Percentiles rank a stretch among this genome's conserved stretches.
These are phyloP conservation scores for Serendipita sp. DNA, from an alignment of 768 basidiomycete genomes.

Conservation along the genomic window DNA sequence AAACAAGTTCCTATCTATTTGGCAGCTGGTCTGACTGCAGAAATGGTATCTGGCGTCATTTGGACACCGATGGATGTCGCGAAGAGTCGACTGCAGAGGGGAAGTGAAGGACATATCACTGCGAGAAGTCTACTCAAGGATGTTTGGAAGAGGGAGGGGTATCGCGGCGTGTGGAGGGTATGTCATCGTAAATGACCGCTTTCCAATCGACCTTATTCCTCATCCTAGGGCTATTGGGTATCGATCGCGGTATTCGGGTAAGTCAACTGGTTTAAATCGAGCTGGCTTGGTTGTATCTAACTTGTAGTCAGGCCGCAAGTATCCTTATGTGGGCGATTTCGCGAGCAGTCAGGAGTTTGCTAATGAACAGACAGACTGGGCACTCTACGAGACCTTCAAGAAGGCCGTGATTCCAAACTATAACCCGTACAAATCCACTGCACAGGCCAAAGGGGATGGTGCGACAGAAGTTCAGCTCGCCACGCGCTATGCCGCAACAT, in stretches of 20 bases:
- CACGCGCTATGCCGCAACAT: not conserved
- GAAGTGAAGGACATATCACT: not conserved
- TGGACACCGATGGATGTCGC: not conserved
- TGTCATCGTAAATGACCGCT: not conserved
- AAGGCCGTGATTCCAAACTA: not conserved
- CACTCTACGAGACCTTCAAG: not conserved
- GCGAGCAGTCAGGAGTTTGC: no score
- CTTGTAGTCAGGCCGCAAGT: not conserved
- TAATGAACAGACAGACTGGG: not conserved
- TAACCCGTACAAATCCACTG: not conserved
- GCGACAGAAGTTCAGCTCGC: not conserved
- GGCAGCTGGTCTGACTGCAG: not conserved
- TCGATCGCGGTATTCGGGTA: not conserved
- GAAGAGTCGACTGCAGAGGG: not conserved
- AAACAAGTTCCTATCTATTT: not conserved
- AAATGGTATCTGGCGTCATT: not conserved
- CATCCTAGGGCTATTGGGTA: not conserved
- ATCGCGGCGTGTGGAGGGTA: not conserved
- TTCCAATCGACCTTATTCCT: not conserved
- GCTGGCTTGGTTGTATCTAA: not conserved
- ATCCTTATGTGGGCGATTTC: not conserved
- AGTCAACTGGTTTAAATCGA: not conserved
- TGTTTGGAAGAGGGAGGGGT: not conserved
- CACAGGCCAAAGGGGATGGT: not conserved
- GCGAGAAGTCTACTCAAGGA: not conserved